A percentile compares a stretch with the other conserved stretches of the same genome.
Evolutionary conservation across 441 rosid species (phyloP).

Genomic region (Populus tomentosa): DNA sequence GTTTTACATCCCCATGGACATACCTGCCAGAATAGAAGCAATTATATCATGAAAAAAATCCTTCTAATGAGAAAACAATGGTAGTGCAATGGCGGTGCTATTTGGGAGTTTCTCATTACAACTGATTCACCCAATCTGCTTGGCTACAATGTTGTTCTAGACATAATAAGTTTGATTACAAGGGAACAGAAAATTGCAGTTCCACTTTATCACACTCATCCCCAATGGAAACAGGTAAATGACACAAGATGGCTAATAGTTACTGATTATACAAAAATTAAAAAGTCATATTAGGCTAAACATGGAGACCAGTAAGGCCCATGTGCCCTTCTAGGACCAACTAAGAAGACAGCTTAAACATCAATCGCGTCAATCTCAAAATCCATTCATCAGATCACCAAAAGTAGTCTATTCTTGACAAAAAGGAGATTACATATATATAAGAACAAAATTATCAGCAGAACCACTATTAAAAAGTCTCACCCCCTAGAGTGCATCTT

Average conservation of each 20-base stretch:
- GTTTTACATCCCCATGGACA: conserved; percentile 98
- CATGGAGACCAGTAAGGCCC: background rate
- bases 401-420: background rate
- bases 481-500: conserved; percentile 90
- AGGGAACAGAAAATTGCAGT: background rate
- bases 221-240: background rate
- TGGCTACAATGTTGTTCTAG: background rate
- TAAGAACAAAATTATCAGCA: conserved; percentile 9
- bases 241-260: background rate
- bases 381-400: background rate
- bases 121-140: background rate
- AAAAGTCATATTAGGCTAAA: background rate
- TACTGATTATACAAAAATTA: background rate
- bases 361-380: background rate
- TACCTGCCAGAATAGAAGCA: conserved; percentile 42
- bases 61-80: background rate
- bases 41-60: background rate
- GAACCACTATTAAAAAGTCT: conserved; percentile 15
- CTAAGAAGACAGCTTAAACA: background rate
- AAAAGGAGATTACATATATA: background rate
- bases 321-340: background rate
- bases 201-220: background rate
- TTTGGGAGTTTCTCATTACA: background rate
- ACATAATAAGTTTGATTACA: background rate
- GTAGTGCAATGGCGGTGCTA: background rate